phyloP scores from a whole-genome alignment of 495 filamentous ascomycete genomes.

The Talaromyces nanjingensis region DNA sequence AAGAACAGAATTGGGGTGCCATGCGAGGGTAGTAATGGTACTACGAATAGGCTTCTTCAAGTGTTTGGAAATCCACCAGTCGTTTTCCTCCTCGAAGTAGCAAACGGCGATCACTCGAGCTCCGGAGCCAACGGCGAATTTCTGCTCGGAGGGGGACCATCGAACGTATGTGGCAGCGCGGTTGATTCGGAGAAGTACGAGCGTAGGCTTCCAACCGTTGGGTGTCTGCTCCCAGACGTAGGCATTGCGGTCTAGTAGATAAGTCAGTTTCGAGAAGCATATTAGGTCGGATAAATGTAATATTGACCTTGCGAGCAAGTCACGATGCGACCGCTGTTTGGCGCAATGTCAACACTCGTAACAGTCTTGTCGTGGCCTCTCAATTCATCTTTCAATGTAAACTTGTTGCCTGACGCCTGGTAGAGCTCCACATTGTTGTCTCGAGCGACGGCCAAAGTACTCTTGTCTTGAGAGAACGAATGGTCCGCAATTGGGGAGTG shows the following conservation, averaged over 20 bases:
- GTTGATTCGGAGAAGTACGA: slow-evolving; percentile 95
- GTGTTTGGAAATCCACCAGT: slow-evolving; percentile 99
- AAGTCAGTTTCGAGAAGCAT: slow-evolving; percentile 11
- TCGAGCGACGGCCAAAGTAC: slow-evolving; percentile 83
- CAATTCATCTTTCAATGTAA: slow-evolving; percentile 81
- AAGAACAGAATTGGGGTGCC: slow-evolving; percentile 96
- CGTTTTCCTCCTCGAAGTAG: slow-evolving; percentile 98
- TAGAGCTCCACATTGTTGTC: slow-evolving; percentile 93
- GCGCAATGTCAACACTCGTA: slow-evolving; percentile 92
- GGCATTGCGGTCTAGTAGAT: slow-evolving; percentile 77
- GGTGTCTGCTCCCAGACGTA: slow-evolving; percentile 94
- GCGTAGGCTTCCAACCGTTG: slow-evolving; percentile 89
- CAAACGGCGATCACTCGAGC: slow-evolving; percentile 95
- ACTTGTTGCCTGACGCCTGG: slow-evolving; percentile 61
- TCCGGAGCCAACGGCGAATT: slow-evolving; percentile 95
- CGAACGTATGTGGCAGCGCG: slow-evolving; percentile 93
- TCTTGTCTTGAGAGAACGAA: slow-evolving; percentile 88
- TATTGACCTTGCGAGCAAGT: slow-evolving; percentile 86
- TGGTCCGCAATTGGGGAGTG: slow-evolving; percentile 95
- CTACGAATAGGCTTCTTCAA: slow-evolving; percentile 96
- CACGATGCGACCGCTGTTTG: slow-evolving; percentile 82
- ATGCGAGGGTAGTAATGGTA: slow-evolving; percentile 86
- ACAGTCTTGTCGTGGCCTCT: slow-evolving; percentile 96
- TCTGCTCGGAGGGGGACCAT: slow-evolving; percentile 94
- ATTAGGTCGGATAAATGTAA: neutral